These are phyloP conservation scores for Aphanomyces astaci DNA, from an alignment of 352 stramenopile species.

Conservation along the genomic window DNA sequence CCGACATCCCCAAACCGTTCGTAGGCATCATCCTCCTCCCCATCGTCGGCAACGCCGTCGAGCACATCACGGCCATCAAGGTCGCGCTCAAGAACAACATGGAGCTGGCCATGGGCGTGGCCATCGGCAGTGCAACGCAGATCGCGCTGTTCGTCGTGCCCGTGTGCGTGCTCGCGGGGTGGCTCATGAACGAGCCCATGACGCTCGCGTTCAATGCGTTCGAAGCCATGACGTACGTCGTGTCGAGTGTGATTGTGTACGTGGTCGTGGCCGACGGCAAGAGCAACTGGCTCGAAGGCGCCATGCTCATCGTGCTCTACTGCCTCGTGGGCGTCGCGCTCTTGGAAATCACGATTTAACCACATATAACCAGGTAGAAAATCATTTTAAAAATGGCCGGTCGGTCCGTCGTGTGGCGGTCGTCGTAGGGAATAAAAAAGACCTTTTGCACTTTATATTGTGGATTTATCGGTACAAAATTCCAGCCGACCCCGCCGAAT, in stretches of 20 bases:
- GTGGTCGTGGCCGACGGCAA: conserved; percentile 85
- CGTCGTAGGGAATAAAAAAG: no score
- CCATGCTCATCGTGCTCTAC: conserved; percentile 89
- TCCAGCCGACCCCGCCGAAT: no score
- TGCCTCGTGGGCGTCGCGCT: conserved; percentile 78
- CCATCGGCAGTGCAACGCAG: conserved; percentile 93
- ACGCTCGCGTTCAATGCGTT: conserved; percentile 94
- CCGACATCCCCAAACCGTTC: conserved; percentile 76
- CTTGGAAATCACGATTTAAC: conserved; percentile 58
- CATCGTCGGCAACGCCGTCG: conserved; percentile 96
- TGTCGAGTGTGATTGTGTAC: conserved; percentile 94
- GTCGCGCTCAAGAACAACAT: conserved; percentile 98
- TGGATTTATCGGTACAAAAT: no score
- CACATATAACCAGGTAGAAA: no score
- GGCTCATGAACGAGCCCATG: conserved; percentile 89
- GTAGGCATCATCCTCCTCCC: conserved; percentile 94
- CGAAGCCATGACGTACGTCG: conserved; percentile 94
- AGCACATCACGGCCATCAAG: conserved; percentile 95
- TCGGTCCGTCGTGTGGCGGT: no score
- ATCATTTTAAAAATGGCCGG: no score
- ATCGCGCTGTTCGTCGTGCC: conserved; percentile 96
- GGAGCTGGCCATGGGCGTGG: conserved; percentile 96
- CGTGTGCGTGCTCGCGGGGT: conserved; percentile 91
- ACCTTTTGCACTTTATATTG: no score
- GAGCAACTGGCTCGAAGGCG: conserved; percentile 88